These are phyloP conservation scores for Cyberlindnera mrakii DNA, from an alignment of 805 yeast genomes.

Conservation along the genomic window DNA sequence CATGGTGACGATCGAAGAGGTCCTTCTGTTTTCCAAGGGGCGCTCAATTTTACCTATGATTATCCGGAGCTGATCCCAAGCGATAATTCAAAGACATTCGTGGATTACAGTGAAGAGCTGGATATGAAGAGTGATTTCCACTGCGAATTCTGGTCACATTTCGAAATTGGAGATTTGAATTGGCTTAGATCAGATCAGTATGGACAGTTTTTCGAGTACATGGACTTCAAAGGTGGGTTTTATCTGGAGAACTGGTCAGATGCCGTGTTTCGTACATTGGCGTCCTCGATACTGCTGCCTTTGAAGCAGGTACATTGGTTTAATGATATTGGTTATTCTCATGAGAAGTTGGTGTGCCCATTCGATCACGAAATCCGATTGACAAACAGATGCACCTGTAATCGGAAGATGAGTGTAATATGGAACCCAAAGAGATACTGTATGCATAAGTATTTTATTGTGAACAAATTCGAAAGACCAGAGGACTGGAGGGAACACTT, in stretches of 20 bases:
- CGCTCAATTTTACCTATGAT: conserved; percentile 34
- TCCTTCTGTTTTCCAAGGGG: conserved; percentile 51
- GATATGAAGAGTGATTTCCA: conserved; percentile 27
- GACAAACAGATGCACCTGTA: conserved; percentile 64
- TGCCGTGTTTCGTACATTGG: conserved; percentile 75
- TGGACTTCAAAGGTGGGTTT: conserved; percentile 69
- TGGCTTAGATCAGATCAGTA: conserved; percentile 55
- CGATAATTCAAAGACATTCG: conserved; percentile 48
- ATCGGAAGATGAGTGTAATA: conserved; percentile 62
- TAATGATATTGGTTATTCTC: conserved; percentile 65
- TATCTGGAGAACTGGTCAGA: conserved; percentile 87
- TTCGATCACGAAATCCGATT: conserved; percentile 41
- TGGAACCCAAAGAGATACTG: conserved; percentile 60
- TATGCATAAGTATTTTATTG: conserved; percentile 52
- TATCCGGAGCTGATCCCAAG: conserved; percentile 31
- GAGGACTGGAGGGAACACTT: conserved; percentile 53
- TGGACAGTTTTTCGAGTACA: conserved; percentile 46
- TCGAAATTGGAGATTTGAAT: conserved; percentile 63
- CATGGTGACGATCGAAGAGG: conserved; percentile 51
- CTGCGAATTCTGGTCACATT: conserved; percentile 76
- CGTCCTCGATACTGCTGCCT: conserved; percentile 51
- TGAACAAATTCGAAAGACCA: conserved; percentile 48
- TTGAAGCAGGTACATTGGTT: conserved; percentile 57
- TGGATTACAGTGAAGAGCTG: conserved; percentile 50
- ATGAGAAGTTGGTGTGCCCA: conserved; percentile 69